These are phyloP conservation scores for Entamoeba dispar DNA, from an alignment of 208 protist genomes.

Conservation along the genomic window DNA sequence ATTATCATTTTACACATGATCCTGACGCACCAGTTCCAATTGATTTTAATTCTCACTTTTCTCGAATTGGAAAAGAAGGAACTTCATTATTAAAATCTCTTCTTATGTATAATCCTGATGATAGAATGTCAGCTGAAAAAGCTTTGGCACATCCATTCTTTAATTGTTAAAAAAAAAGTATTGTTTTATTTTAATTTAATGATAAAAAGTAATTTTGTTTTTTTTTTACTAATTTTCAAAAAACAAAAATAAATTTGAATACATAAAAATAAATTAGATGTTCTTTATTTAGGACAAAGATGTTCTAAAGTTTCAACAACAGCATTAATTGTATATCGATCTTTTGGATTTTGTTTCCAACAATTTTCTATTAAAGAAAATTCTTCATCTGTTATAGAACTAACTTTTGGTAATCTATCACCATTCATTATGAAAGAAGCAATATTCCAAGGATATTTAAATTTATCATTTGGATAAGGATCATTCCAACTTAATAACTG, in stretches of 20 bases:
- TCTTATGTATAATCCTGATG: conserved; percentile 29
- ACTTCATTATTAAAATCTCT: not conserved
- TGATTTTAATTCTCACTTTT: not conserved
- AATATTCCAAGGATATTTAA: not conserved
- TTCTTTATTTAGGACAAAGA: too few species aligned
- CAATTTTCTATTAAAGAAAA: not conserved
- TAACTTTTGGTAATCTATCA: not conserved
- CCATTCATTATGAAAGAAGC: not conserved
- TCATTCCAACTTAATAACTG: not conserved
- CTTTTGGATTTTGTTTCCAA: not conserved
- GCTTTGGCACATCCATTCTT: conserved; percentile 34
- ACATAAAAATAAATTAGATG: too few species aligned
- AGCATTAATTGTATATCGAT: too few species aligned
- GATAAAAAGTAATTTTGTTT: too few species aligned
- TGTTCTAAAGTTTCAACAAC: too few species aligned
- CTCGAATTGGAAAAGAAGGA: not conserved
- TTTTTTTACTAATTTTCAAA: too few species aligned
- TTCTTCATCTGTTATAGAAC: not conserved
- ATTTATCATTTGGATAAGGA: not conserved
- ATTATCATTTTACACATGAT: not conserved
- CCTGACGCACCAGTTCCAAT: not conserved
- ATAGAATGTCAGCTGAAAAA: conserved; percentile 30
- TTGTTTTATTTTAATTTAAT: not conserved
- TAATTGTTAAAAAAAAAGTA: not conserved
- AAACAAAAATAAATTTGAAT: too few species aligned